Evolutionary conservation across 129 eudicot species (phyloP), one percentile per base, ranked within the genome.

Genomic region (Flaveria ramosissima): DNA sequence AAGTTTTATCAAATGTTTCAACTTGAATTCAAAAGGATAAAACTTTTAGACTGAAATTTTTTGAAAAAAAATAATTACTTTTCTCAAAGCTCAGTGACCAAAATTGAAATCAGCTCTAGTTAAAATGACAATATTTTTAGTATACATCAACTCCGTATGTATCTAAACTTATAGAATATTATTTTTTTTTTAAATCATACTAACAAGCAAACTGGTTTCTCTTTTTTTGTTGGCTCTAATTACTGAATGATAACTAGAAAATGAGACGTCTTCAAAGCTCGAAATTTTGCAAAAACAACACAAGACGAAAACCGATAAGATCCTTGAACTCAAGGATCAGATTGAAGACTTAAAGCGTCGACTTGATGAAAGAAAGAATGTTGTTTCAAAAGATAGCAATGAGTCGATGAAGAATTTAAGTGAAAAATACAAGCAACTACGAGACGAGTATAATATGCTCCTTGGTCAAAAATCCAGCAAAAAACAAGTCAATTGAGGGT

Each of bases 361-460:
- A 52, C 56, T 84, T 24, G 82, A 75, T 74, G 77, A 75, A 55
- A 76, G 11, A 48, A 80, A 75, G 72, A 80, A 64, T 26, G 17
- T 43, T 14, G 47, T 48, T 15, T 23, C 81, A 47, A 69, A 71
- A 6, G 84, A 80, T n/a, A 65, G 23, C 43, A 36, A 30, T 2
- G 82, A 84, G 43, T 71, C 76, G 36, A 75, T 63, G 2, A 76
- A 57, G 52, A 66, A 62, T 59, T 65, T 84, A 12, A 76, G 50
- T 71, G 84, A 80, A 72, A 71, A 32, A 32, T 84, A 84, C 68
- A 75, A 63, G 46, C 77, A 78, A 43, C 63, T 84, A 50, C 67
- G 79, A 21, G 79, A 80, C 32, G 87, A 80, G 76, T 71, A 80
- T 71, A 84, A 76, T 41, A 13, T 70, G 76, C 72, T 80, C 47